Conservation (phyloP, 257 asterid species). For the Lavandula angustifolia region DNA sequence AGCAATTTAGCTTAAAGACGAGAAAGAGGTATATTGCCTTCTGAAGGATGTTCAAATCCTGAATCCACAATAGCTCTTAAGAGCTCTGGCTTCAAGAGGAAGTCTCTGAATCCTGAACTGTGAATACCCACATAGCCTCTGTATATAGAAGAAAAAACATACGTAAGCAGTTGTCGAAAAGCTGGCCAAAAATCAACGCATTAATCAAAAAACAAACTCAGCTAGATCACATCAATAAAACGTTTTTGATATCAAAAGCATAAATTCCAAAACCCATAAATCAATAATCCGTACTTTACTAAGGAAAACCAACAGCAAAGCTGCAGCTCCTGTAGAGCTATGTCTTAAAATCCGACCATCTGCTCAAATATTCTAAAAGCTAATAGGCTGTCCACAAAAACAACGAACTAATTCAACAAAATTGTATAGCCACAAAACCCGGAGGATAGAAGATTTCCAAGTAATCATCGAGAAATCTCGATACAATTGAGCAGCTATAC, state of each 20-base stretch:
- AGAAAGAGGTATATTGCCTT: constrained; percentile 40
- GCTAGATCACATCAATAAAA: background rate
- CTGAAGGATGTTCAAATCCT: constrained; percentile 67
- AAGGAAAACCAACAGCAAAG: background rate
- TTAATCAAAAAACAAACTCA: background rate
- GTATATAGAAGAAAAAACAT: constrained; percentile 6
- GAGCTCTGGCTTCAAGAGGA: constrained; percentile 62
- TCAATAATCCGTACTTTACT: background rate
- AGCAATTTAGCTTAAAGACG: background rate
- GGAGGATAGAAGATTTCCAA: too few relatives aligned
- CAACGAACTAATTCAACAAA: constrained; percentile 1
- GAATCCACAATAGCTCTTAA: constrained; percentile 62
- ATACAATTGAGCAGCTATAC: background rate
- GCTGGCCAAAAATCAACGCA: background rate
- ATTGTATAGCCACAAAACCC: background rate
- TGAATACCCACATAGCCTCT: constrained; percentile 67
- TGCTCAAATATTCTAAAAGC: background rate
- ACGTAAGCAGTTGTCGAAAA: background rate
- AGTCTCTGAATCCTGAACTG: constrained; percentile 64
- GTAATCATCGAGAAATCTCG: background rate
- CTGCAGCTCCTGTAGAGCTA: background rate
- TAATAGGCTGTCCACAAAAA: background rate
- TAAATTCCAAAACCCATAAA: background rate
- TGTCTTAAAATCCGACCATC: background rate
- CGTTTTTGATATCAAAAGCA: background rate